phyloP scores from a whole-genome alignment of 2,329 filamentous ascomycete species.

The Escovopsis sp. region DNA sequence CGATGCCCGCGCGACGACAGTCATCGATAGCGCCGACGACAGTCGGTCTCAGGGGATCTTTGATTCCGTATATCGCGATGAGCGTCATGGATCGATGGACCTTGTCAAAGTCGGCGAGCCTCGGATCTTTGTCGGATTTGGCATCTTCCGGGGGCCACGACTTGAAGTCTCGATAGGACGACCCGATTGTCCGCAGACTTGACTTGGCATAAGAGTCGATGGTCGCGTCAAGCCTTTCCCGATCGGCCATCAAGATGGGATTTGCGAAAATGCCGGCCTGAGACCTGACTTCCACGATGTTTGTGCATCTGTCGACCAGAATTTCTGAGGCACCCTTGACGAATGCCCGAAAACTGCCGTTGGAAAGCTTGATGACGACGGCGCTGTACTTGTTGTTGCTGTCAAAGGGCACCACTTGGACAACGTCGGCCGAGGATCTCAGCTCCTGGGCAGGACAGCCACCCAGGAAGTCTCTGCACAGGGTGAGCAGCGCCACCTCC shows the following conservation, averaged over 20 bases:
- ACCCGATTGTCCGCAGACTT: conserved; percentile 61
- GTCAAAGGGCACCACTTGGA: conserved; percentile 38
- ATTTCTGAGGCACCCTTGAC: conserved; percentile 44
- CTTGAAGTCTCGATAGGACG: conserved; percentile 59
- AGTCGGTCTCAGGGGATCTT: conserved; percentile 46
- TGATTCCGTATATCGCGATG: conserved; percentile 52
- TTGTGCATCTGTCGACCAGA: conserved; percentile 26
- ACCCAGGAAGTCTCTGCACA: conserved; percentile 33
- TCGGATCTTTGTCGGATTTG: conserved; percentile 30
- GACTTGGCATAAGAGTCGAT: conserved; percentile 44
- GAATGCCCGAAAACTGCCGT: conserved; percentile 29
- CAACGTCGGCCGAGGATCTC: conserved; percentile 27
- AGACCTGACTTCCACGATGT: not conserved
- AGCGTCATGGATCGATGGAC: conserved; percentile 52
- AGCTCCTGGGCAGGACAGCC: conserved; percentile 29
- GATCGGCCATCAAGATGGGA: conserved; percentile 17
- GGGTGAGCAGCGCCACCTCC: conserved; percentile 35
- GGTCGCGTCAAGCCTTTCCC: conserved; percentile 32
- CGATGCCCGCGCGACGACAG: conserved; percentile 47
- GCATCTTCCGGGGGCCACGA: conserved; percentile 53
- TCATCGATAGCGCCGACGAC: conserved; percentile 44
- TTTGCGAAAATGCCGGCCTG: not conserved
- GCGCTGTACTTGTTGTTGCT: conserved; percentile 39
- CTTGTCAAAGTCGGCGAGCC: conserved; percentile 44
- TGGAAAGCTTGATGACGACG: conserved; percentile 31